Base-by-base conservation (phyloP, 768 basidiomycete genomes). In the Strobilomyces dryophilus region DNA sequence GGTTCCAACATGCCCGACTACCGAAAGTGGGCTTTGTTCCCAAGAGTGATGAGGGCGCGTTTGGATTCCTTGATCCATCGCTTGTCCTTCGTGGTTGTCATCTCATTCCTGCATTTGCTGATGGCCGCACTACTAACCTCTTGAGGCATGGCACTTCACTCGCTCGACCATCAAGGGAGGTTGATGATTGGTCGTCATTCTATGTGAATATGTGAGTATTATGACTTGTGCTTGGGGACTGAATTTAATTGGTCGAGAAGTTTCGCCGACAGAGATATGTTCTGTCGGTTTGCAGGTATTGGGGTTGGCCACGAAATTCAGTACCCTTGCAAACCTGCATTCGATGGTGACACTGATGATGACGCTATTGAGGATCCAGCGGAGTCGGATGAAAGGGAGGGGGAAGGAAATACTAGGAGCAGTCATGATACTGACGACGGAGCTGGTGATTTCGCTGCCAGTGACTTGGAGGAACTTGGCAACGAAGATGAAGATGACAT, bases 41-140 rank as follows among this genome's bases (percentile, higher is more conserved):
- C 12, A 6, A 8, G 45, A 57, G 3, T 37, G 53, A n/a, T 8
- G 53, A 53, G 4, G n/a, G 17, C 3, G 48, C 63, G 3, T 70
- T 53, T 20, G 47, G 52, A 0, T 53, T 53, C 8, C 20, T 53
- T 0, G 35, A 53, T n/a, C 52, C 47, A 0, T 31, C 45, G 0
- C 44, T 54, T 1, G 59, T 69, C 4, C 49, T 69, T 2, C 51
- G 57, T 12, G 52, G 43, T 1, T 61, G 58, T 29, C 66, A 70
- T 17, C 32, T 70, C 2, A 63, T 67, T 14, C 65, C 68, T 1
- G 61, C 52, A 0, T 70, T 64, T 36, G 34, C 51, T 3, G 54
- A 63, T 14, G 63, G 65, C 8, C 45, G 48, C 3, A 61, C 57
- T 1, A 43, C 52, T n/a, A 45, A 53, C 3, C 44, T 63, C 3